Conservation (phyloP, 1,284 basidiomycete species). For the Wallemia mellicola region DNA sequence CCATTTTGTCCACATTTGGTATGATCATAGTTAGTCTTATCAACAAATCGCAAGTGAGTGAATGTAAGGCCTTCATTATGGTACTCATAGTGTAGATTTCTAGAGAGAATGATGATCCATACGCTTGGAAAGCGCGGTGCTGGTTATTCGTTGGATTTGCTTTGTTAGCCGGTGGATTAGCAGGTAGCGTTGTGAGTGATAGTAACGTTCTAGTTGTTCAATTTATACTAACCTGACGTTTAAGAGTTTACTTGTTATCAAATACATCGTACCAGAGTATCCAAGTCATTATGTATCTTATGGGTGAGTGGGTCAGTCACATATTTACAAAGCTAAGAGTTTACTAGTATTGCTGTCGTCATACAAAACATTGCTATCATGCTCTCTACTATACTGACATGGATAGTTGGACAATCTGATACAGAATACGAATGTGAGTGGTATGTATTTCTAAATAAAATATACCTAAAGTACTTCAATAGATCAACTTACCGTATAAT, state of each 20-base stretch:
- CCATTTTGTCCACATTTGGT: slow-evolving; percentile 17
- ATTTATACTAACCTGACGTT: background rate
- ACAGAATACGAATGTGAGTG: background rate
- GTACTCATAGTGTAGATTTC: slow-evolving; percentile 6
- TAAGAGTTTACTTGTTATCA: slow-evolving; percentile 17
- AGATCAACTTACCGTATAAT: background rate
- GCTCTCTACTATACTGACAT: background rate
- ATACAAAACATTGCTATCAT: background rate
- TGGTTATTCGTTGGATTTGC: slow-evolving; percentile 20
- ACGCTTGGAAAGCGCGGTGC: slow-evolving; percentile 18
- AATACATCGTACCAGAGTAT: slow-evolving; percentile 16
- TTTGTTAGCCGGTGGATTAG: slow-evolving; percentile 18
- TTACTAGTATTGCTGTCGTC: background rate
- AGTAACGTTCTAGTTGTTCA: background rate
- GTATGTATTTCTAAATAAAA: background rate
- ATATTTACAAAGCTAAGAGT: no score
- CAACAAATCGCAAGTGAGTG: slow-evolving; percentile 15
- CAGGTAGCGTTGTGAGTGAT: slow-evolving; percentile 14
- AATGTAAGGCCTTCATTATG: background rate
- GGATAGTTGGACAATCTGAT: background rate
- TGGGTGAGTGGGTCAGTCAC: background rate
- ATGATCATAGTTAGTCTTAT: slow-evolving; percentile 20
- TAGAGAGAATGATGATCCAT: slow-evolving; percentile 8
- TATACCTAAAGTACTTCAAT: background rate
- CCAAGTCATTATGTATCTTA: slow-evolving; percentile 9